Conservation (phyloP, 345 rosid genomes). For the Salix udensis region DNA sequence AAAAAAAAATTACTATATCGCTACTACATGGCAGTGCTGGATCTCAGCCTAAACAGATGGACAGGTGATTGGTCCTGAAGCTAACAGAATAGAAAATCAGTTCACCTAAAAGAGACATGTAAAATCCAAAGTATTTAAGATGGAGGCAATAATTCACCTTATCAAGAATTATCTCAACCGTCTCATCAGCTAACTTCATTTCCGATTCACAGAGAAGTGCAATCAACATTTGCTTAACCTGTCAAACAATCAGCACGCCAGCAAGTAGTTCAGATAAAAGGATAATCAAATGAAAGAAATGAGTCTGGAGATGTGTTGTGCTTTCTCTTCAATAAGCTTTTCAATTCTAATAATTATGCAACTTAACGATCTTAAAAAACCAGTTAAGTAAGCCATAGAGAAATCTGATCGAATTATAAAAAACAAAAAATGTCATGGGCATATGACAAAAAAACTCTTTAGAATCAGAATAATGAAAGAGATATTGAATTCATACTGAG, state of each 20-base stretch:
- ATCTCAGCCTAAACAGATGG: background rate
- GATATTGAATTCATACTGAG: background rate
- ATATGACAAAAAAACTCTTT: background rate
- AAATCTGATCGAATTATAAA: background rate
- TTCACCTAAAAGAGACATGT: background rate
- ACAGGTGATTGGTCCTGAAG: background rate
- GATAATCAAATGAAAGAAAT: conserved; percentile 13
- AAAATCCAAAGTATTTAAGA: background rate
- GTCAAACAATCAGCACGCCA: conserved; percentile 35
- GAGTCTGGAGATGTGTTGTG: background rate
- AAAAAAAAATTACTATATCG: background rate
- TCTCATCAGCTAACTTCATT: conserved; percentile 95
- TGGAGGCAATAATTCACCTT: conserved; percentile 45
- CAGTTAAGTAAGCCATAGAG: background rate
- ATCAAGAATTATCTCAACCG: conserved; percentile 88
- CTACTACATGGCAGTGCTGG: background rate
- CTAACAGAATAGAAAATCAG: background rate
- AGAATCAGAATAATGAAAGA: conserved; percentile 1
- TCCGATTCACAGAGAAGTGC: conserved; percentile 95
- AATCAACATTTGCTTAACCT: conserved; percentile 98
- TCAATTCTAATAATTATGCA: too few relatives aligned
- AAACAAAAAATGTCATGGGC: background rate
- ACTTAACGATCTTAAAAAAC: background rate
- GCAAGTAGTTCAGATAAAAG: conserved; percentile 14
- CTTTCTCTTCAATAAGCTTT: background rate